Base-by-base conservation (phyloP, 108 stramenopile genomes). In the Discostella stelligeroides region DNA sequence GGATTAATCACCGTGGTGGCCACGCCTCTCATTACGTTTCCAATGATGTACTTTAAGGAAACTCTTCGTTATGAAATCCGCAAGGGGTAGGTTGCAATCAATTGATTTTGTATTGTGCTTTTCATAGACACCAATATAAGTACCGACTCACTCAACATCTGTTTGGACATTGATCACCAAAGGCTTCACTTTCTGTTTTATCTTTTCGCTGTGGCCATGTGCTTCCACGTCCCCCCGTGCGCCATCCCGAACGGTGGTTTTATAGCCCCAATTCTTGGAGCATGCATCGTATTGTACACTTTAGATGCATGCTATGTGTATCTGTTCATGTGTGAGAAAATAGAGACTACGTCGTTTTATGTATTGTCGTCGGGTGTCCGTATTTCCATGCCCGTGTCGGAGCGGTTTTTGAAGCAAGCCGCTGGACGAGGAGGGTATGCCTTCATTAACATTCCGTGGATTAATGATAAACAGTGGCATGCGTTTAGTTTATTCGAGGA, bases 301-400 rank as follows among this genome's bases (percentile, higher is more conserved):
- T 37, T 83, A 3, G 82, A 83, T 61, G 49, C 66, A 0, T 23
- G 42, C 18, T 79, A 73, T 34, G 65, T 58, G 39, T 66, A 75
- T 25, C 40, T 79, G 29, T 75, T 70, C 68, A 83, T 83, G 82
- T 70, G 73, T 8, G 82, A 83, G 46, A 79, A 79, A 29, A 78
- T 83, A 0, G 73, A 79, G 20, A 79, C 77, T 1, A 70, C 77
- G 1, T 18, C 54, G 1, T 72, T 64, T n/a, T 62, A 72, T 39
- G 82, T 78, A 10, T 23, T 82, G 4, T 45, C 75, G 6, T 46
- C 57, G 10, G 82, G 82, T 5, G 82, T 82, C 12, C 65, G 66
- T n/a, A 68, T 82, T 37, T 67, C 76, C 0, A 73, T 82, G 82
- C 38, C 37, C 14, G 76, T 78, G 1, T 78, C 76, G 11, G 51